phyloP scores from a whole-genome alignment of 1,139 yeast genomes.

The Pichia sp. region DNA sequence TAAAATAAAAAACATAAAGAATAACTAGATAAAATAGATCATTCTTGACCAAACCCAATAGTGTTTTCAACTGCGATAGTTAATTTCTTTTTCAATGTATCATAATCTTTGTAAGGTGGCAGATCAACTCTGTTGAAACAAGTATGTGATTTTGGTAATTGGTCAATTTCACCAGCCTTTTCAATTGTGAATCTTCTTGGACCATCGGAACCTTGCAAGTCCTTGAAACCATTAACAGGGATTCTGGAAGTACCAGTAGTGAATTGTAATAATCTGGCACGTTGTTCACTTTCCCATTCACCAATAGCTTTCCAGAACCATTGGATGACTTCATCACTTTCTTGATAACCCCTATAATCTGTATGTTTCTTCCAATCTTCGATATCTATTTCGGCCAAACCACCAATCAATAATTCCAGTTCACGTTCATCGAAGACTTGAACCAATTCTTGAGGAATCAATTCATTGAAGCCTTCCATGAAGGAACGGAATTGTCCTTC shows the following conservation, averaged over 20 bases:
- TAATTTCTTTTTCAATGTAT: conserved; percentile 56
- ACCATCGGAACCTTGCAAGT: conserved; percentile 97
- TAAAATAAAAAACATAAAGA: neutral
- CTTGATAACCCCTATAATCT: conserved; percentile 97
- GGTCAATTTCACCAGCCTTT: conserved; percentile 92
- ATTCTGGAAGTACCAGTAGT: conserved; percentile 99
- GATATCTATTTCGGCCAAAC: conserved; percentile 95
- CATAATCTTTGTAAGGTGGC: conserved; percentile 60
- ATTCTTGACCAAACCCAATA: conserved; percentile 91
- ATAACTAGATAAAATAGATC: conserved; percentile 1
- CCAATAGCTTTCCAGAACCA: conserved; percentile 98
- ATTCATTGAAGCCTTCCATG: conserved; percentile 95
- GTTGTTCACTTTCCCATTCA: conserved; percentile 96
- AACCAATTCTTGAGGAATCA: conserved; percentile 94
- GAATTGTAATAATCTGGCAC: conserved; percentile 91
- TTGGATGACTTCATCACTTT: conserved; percentile 91
- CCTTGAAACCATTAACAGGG: conserved; percentile 98
- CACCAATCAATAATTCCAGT: conserved; percentile 93
- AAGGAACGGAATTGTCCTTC: conserved; percentile 96
- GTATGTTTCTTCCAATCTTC: conserved; percentile 99
- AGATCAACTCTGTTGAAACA: conserved; percentile 67
- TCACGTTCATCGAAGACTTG: conserved; percentile 98
- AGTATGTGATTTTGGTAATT: conserved; percentile 91
- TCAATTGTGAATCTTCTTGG: conserved; percentile 98
- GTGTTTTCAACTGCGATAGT: conserved; percentile 67